Evolutionary conservation across 2,329 filamentous ascomycete genomes (phyloP).

Genomic region (Fusarium bactridioides): DNA sequence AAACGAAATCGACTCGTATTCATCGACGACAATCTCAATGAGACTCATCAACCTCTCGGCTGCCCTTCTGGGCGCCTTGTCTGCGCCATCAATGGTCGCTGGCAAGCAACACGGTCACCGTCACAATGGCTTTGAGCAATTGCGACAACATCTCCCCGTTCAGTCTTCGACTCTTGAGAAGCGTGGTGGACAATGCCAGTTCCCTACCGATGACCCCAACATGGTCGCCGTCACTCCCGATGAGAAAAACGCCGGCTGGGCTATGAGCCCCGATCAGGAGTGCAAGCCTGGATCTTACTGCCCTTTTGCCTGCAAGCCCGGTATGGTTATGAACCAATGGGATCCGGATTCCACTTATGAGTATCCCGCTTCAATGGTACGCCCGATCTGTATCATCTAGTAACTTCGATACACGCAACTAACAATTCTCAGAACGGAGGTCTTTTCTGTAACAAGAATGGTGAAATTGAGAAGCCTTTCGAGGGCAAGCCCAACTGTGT

Average conservation of each 20-base stretch:
- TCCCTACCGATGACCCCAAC: conserved; percentile 69
- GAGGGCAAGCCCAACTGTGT: conserved; percentile 73
- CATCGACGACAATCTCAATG: conserved; percentile 52
- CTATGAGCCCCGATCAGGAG: conserved; percentile 77
- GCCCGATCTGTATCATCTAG: conserved; percentile 35
- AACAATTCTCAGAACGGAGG: conserved; percentile 69
- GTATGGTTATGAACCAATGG: conserved; percentile 83
- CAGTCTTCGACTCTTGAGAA: conserved; percentile 53
- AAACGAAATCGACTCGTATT: conserved; percentile 31
- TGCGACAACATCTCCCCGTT: conserved; percentile 44
- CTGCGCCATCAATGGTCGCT: conserved; percentile 51
- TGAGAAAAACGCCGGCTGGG: conserved; percentile 75
- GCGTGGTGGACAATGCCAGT: conserved; percentile 65
- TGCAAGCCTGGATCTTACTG: conserved; percentile 75
- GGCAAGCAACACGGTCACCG: conserved; percentile 45
- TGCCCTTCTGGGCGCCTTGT: conserved; percentile 58
- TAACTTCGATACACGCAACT: neutral
- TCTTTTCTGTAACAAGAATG: conserved; percentile 73
- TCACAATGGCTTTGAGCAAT: conserved; percentile 49
- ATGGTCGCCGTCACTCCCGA: conserved; percentile 73
- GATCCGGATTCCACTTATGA: conserved; percentile 73
- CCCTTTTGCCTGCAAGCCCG: conserved; percentile 78
- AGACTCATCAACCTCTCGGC: conserved; percentile 60
- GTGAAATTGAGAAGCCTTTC: conserved; percentile 75
- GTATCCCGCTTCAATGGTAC: conserved; percentile 76